Percentiles rank a stretch among this genome's conserved stretches.
Evolutionary conservation across 176 grass and related monocot species (phyloP).

Genomic region (Melocanna baccifera): DNA sequence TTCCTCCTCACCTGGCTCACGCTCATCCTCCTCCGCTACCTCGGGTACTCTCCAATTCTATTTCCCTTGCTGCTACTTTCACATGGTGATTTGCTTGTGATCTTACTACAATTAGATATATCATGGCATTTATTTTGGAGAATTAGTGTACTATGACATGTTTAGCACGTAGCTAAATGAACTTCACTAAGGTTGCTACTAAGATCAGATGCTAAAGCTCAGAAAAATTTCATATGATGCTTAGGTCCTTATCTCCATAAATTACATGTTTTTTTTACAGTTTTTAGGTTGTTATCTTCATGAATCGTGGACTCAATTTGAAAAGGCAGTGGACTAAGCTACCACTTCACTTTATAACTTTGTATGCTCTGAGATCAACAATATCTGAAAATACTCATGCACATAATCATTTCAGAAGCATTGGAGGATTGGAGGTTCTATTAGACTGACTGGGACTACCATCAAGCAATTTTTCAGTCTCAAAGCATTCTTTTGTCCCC

Average conservation of each 20-base stretch:
- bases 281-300: no score
- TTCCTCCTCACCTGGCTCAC: background rate
- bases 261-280: no score
- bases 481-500: conserved; percentile 51
- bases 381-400: no score
- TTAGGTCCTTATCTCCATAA: no score
- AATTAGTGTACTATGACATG: background rate
- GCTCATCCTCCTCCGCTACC: conserved; percentile 82
- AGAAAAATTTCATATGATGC: conserved; percentile 38
- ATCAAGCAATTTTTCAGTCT: conserved; percentile 82
- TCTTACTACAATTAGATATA: background rate
- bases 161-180: background rate
- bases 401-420: no score
- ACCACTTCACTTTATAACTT: conserved; percentile 79
- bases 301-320: conserved; percentile 85
- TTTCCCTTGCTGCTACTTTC: conserved; percentile 5
- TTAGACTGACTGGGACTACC: conserved; percentile 90
- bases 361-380: no score
- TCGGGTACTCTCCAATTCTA: conserved; percentile 46
- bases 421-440: no score
- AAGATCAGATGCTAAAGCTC: background rate
- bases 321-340: conserved; percentile 91
- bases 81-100: background rate
- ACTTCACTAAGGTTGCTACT: background rate
- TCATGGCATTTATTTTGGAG: background rate